phyloP scores from a whole-genome alignment of 768 basidiomycete species.

The Nevesoporus exiguus region DNA sequence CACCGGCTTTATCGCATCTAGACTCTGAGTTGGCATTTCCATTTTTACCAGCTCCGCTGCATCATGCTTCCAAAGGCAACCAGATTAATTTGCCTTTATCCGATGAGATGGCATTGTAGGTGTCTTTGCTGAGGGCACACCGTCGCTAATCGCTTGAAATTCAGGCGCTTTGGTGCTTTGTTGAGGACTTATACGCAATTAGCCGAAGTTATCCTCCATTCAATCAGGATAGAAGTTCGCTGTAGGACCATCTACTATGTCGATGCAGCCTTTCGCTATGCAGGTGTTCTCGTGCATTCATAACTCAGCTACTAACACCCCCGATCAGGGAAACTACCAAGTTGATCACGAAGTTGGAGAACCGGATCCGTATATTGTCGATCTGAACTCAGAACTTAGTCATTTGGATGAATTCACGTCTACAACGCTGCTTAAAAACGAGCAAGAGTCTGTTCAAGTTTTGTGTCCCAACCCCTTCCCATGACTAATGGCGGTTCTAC shows the following conservation, averaged over 20 bases:
- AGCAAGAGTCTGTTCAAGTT: constrained; percentile 56
- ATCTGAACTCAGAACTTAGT: constrained; percentile 78
- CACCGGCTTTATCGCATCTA: constrained; percentile 41
- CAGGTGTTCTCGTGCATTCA: constrained; percentile 33
- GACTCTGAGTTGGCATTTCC: constrained; percentile 46
- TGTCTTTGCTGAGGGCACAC: constrained; percentile 3
- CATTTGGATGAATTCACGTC: constrained; percentile 70
- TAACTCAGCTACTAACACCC: constrained; percentile 8
- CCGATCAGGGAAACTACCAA: constrained; percentile 73
- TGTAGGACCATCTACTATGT: constrained; percentile 82
- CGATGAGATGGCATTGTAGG: constrained; percentile 85
- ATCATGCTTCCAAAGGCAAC: constrained; percentile 39
- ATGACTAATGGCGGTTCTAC: constrained; percentile 2
- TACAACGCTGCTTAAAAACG: constrained; percentile 55
- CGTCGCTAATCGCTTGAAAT: constrained; percentile 6
- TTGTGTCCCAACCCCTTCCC: neutral
- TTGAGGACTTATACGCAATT: constrained; percentile 89
- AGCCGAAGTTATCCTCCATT: constrained; percentile 81
- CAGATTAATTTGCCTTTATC: constrained; percentile 74
- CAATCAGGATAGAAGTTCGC: constrained; percentile 83
- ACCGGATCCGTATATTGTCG: constrained; percentile 85
- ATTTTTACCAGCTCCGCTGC: constrained; percentile 43
- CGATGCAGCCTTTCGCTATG: constrained; percentile 73
- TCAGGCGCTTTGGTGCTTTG: constrained; percentile 87
- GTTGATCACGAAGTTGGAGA: constrained; percentile 83